Evolutionary conservation across 345 rosid genomes (phyloP).

Genomic region (Rhodomyrtus tomentosa): DNA sequence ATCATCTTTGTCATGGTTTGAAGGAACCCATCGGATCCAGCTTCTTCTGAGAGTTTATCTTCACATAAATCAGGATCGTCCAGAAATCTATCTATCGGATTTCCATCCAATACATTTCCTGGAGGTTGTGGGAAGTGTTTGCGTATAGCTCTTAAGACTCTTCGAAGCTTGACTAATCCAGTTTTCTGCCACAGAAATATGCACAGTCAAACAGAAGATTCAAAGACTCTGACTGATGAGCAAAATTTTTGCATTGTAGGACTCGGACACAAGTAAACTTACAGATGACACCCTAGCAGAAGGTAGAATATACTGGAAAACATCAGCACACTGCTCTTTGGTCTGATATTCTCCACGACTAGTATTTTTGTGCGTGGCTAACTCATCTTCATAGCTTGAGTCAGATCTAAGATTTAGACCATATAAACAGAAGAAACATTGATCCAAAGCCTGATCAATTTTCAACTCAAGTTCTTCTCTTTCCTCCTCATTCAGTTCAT

Average conservation of each 20-base stretch:
- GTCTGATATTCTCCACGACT: conserved; percentile 97
- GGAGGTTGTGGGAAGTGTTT: conserved; percentile 95
- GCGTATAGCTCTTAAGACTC: conserved; percentile 90
- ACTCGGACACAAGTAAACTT: conserved; percentile 18
- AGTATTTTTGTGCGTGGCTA: conserved; percentile 75
- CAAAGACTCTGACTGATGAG: not conserved
- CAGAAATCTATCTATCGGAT: conserved; percentile 74
- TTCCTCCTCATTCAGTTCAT: conserved; percentile 64
- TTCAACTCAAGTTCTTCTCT: conserved; percentile 78
- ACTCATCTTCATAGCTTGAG: conserved; percentile 79
- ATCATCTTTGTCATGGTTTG: conserved; percentile 52
- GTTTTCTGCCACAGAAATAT: conserved; percentile 52
- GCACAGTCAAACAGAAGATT: conserved; percentile 8
- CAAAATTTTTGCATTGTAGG: not conserved
- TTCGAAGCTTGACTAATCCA: conserved; percentile 87
- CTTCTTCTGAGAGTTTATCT: conserved; percentile 71
- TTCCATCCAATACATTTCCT: conserved; percentile 64
- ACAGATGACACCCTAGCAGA: conserved; percentile 90
- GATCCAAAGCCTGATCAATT: conserved; percentile 85
- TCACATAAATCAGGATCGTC: conserved; percentile 81
- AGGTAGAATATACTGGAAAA: conserved; percentile 89
- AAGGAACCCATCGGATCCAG: conserved; percentile 80
- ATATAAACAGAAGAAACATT: conserved; percentile 92
- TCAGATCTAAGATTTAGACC: conserved; percentile 94
- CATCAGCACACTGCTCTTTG: conserved; percentile 96